Evolutionary conservation across 2,329 filamentous ascomycete genomes (phyloP), one percentile per base, ranked within the genome.

Genomic region (Ceratocystis smalleyi): DNA sequence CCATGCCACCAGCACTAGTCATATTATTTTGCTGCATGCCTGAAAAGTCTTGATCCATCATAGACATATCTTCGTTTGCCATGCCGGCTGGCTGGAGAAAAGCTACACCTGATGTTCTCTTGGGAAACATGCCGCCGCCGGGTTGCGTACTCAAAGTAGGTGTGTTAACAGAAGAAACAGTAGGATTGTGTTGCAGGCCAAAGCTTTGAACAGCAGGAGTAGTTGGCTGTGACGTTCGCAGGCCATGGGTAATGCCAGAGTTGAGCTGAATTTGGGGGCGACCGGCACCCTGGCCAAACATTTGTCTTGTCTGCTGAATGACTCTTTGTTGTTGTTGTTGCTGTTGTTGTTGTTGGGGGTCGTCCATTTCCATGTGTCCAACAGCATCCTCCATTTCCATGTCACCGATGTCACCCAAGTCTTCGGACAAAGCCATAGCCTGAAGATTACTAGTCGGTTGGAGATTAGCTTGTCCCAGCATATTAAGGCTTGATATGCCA

Each of bases 381-480:
- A 88, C 79, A 6, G 85, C 82, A 70, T 96, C 91, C 71, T 97
- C 92, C 86, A 97, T 88, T 71, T 97, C 92, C 92, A 97, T 96
- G 71, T 95, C 90, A 62, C 90, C 91, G 35, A 95, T 83, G 19
- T 89, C 84, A 71, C 95, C 91, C 78, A 95, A 84, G 67, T 95
- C 87, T 66, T 86, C 75, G 51, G 67, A 63, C 43, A 68, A 51
- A 55, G 64, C 62, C 63, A 66, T 59, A 24, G 66, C 61, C 32
- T 74, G 59, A 65, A 81, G 75, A 64, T 77, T 75, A 6, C 74
- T 74, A 65, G 78, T 71, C 68, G 78, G 75, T 61, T 77, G 75
- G 51, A 75, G 71, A 67, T 77, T 75, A 66, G 76, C 75, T 7
- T 72, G 72, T 32, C 69, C 71, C 54, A 65, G 47, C 59, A 68